phyloP scores from a whole-genome alignment of 495 filamentous ascomycete genomes.

The Aspergillus kassunensis region DNA sequence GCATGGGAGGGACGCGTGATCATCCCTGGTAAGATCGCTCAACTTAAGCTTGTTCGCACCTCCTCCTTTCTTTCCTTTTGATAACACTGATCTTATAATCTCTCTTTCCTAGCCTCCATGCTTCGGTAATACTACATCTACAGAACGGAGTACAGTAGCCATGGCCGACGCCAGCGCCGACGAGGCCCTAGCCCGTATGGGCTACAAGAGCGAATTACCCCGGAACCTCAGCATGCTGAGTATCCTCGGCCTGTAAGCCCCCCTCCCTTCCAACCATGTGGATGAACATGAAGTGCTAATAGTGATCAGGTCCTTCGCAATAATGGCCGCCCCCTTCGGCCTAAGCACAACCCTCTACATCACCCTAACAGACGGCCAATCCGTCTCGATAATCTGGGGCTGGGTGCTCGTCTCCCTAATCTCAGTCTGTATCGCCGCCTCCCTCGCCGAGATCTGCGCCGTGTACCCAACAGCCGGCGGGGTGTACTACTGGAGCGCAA shows the following conservation, averaged over 20 bases:
- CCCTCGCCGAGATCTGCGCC: conserved; percentile 71
- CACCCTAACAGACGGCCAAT: conserved; percentile 60
- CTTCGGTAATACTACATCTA: no score
- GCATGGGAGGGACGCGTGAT: no score
- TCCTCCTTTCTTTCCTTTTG: no score
- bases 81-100: no score
- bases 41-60: no score
- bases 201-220: conserved; percentile 60
- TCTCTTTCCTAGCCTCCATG: no score
- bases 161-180: conserved; percentile 42
- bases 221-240: conserved; percentile 61
- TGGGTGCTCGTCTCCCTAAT: conserved; percentile 66
- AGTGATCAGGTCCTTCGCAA: conserved; percentile 51
- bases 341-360: conserved; percentile 68
- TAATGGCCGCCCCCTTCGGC: conserved; percentile 62
- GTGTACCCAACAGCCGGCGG: conserved; percentile 68
- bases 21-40: no score
- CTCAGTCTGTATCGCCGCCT: conserved; percentile 66
- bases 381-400: conserved; percentile 66
- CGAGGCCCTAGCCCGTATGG: conserved; percentile 56
- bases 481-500: conserved; percentile 75
- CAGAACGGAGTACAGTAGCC: no score
- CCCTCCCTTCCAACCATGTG: background rate
- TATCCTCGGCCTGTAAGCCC: conserved; percentile 53
- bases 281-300: background rate